Evolutionary conservation across 2,329 filamentous ascomycete species (phyloP).

Genomic region (Sporothrix protearum): DNA sequence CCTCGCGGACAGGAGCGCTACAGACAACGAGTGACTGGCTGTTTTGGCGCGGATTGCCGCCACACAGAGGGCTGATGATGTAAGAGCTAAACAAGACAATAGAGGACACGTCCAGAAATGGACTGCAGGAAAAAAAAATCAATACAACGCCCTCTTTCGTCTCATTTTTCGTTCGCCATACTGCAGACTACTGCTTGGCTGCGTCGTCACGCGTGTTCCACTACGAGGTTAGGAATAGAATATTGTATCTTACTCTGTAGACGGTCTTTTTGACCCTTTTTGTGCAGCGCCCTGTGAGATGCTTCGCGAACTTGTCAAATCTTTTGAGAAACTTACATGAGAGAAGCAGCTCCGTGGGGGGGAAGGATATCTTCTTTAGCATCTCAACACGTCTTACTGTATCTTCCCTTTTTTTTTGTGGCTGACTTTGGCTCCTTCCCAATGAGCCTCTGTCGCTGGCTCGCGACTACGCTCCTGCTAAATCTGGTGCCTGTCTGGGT

Average conservation of each 20-base stretch:
- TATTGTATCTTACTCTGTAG: not conserved
- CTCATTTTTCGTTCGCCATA: not conserved
- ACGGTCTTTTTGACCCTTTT: not conserved
- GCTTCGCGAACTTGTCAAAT: not conserved
- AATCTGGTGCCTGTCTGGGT: not conserved
- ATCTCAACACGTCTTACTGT: not conserved
- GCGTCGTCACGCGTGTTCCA: not conserved
- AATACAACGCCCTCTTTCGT: not conserved
- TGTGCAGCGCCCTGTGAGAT: not conserved
- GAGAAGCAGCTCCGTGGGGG: not conserved
- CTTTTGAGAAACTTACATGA: not conserved
- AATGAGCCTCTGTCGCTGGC: not conserved
- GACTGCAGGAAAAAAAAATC: not conserved
- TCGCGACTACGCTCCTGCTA: not conserved
- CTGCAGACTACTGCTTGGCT: not conserved
- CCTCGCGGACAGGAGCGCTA: not conserved
- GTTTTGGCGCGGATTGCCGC: not conserved
- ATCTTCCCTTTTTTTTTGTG: conserved; percentile 2
- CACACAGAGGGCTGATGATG: not conserved
- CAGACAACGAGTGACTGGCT: not conserved
- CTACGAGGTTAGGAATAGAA: not conserved
- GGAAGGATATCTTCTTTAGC: not conserved
- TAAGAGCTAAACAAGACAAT: not conserved
- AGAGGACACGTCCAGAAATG: not conserved
- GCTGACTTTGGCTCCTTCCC: not conserved